Conservation (phyloP, 352 stramenopile genomes). For the Pythium rhizo-oryzae region DNA sequence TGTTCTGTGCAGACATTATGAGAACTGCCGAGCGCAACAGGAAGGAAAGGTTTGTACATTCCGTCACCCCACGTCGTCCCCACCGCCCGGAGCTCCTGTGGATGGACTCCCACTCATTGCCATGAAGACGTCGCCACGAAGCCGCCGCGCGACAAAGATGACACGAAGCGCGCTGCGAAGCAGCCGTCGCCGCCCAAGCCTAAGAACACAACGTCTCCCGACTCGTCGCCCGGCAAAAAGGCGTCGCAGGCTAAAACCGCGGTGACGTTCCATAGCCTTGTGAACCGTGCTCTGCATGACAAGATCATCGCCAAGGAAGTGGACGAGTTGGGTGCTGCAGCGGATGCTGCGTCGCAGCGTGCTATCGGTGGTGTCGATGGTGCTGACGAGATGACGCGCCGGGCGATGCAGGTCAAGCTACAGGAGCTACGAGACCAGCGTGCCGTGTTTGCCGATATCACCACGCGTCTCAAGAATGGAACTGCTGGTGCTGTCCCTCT, state of each 20-base stretch:
- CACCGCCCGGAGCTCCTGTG: not conserved
- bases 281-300: constrained; percentile 12
- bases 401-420: constrained; percentile 24
- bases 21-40: not conserved
- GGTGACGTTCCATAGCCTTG: not conserved
- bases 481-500: not conserved
- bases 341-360: constrained; percentile 6
- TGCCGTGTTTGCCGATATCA: constrained; percentile 21
- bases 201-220: constrained; percentile 1
- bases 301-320: constrained; percentile 13
- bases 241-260: not conserved
- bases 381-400: constrained; percentile 15
- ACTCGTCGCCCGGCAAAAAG: constrained; percentile 6
- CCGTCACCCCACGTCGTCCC: not conserved
- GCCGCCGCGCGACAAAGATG: constrained; percentile 1
- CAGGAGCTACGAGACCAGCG: constrained; percentile 26
- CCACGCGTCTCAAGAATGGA: constrained; percentile 1
- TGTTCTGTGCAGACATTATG: constrained; percentile 8
- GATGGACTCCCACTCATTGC: not conserved
- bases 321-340: not conserved
- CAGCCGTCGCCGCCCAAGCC: constrained; percentile 10
- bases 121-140: constrained; percentile 13
- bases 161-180: constrained; percentile 1
- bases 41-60: not conserved
- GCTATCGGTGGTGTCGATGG: constrained; percentile 10